Conservation (phyloP, 169 alveolate genomes). For the Nephromyces sp. region DNA sequence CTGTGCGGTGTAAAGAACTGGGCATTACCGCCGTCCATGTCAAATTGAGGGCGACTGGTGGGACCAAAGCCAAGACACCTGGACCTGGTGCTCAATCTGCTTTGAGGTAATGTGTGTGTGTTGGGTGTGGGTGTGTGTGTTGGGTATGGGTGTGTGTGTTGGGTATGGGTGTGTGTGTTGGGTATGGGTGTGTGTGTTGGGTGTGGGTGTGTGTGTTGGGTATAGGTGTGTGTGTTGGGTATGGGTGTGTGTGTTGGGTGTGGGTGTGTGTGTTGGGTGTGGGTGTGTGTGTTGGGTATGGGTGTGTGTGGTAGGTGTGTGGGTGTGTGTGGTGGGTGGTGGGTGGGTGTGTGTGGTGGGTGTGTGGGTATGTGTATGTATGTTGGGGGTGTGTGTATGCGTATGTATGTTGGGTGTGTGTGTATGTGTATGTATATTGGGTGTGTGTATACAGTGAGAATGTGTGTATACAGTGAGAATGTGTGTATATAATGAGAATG, state of each 20-base stretch:
- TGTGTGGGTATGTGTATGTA: no score
- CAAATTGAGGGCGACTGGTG: slow-evolving; percentile 95
- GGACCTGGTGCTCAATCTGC: slow-evolving; percentile 99
- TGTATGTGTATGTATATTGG: background rate
- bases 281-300: no score
- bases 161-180: no score
- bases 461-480: background rate
- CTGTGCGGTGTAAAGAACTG: slow-evolving; percentile 87
- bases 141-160: no score
- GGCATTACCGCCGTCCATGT: slow-evolving; percentile 98
- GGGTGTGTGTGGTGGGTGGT: background rate
- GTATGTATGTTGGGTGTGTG: background rate
- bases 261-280: no score
- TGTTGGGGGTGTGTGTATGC: no score
- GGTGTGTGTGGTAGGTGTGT: slow-evolving; percentile 28
- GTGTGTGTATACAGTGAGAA: background rate
- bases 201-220: no score
- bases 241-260: no score
- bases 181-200: no score
- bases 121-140: no score
- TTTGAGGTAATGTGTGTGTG: slow-evolving; percentile 46
- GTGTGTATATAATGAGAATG: background rate
- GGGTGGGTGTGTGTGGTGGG: background rate
- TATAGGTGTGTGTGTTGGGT: no score
- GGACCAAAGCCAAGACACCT: slow-evolving; percentile 93